Evolutionary conservation across 352 stramenopile genomes (phyloP).

Genomic region (Globisporangium abappressorium): DNA sequence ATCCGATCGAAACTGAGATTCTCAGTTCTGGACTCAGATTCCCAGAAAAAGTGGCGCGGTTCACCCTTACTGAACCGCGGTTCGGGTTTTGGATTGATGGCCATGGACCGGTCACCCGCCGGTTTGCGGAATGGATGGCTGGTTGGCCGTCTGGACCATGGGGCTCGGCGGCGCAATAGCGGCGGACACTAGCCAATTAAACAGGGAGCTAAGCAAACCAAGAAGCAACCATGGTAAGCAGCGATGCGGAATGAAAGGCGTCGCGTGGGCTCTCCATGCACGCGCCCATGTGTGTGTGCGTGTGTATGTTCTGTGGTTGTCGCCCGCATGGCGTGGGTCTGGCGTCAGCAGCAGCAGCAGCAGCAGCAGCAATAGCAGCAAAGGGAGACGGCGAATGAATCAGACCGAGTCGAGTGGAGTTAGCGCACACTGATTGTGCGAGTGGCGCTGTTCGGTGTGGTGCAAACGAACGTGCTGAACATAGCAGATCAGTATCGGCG

Average conservation of each 20-base stretch:
- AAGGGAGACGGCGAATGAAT: neutral
- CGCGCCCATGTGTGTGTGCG: neutral
- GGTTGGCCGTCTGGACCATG: conserved; percentile 19
- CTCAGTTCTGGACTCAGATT: neutral
- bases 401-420: neutral
- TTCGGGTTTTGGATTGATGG: conserved; percentile 5
- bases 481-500: neutral
- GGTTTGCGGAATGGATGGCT: conserved; percentile 41
- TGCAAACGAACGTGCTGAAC: neutral
- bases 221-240: conserved; percentile 84
- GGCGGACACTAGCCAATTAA: conserved; percentile 66
- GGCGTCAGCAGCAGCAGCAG: neutral
- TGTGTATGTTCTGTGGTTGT: neutral
- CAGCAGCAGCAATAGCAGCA: neutral
- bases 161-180: conserved; percentile 19
- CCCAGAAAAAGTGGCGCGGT: neutral
- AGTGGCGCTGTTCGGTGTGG: neutral
- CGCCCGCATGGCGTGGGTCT: neutral
- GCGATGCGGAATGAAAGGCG: neutral
- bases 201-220: conserved; percentile 81
- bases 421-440: neutral
- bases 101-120: conserved; percentile 1
- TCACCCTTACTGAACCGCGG: neutral
- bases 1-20: too few relatives aligned
- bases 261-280: neutral